phyloP scores from a whole-genome alignment of 2,329 filamentous ascomycete species.

The Knoxdaviesia proteae region DNA sequence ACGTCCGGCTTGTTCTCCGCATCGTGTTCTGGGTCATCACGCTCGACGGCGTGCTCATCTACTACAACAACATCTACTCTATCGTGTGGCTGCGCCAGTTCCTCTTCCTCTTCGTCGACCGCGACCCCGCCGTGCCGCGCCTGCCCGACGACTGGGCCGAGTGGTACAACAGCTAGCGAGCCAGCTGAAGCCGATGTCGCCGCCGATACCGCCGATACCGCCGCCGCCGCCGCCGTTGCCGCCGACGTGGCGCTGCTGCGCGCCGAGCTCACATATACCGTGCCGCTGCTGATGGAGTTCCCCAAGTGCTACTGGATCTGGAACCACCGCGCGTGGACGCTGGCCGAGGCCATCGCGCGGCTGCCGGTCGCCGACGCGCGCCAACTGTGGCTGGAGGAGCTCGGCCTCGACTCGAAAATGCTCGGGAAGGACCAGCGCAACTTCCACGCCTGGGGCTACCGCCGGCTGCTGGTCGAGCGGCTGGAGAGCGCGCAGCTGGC shows the following conservation, averaged over 20 bases:
- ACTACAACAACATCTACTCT: conserved; percentile 30
- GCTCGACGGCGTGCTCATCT: conserved; percentile 33
- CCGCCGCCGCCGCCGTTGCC: not conserved
- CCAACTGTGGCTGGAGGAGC: conserved; percentile 64
- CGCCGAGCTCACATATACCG: conserved; percentile 59
- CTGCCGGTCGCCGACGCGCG: conserved; percentile 35
- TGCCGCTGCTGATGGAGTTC: conserved; percentile 64
- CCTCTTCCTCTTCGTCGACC: conserved; percentile 27
- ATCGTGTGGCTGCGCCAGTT: conserved; percentile 44
- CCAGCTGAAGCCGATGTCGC: conserved; percentile 11
- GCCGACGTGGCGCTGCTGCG: conserved; percentile 31
- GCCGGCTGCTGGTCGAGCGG: conserved; percentile 55
- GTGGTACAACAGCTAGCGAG: conserved; percentile 31
- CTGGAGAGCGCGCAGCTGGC: conserved; percentile 39
- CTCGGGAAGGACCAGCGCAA: conserved; percentile 69
- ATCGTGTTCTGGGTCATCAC: conserved; percentile 27
- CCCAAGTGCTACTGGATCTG: conserved; percentile 99
- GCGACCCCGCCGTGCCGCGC: conserved; percentile 25
- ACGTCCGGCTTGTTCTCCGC: conserved; percentile 35
- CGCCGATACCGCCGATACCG: conserved; percentile 1
- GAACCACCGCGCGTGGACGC: conserved; percentile 80
- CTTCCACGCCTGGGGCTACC: conserved; percentile 92
- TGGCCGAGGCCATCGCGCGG: conserved; percentile 47
- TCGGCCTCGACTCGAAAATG: conserved; percentile 74
- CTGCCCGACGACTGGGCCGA: conserved; percentile 27